phyloP scores from a whole-genome alignment of 2,329 filamentous ascomycete species.

The Colletotrichum euphorbiae region DNA sequence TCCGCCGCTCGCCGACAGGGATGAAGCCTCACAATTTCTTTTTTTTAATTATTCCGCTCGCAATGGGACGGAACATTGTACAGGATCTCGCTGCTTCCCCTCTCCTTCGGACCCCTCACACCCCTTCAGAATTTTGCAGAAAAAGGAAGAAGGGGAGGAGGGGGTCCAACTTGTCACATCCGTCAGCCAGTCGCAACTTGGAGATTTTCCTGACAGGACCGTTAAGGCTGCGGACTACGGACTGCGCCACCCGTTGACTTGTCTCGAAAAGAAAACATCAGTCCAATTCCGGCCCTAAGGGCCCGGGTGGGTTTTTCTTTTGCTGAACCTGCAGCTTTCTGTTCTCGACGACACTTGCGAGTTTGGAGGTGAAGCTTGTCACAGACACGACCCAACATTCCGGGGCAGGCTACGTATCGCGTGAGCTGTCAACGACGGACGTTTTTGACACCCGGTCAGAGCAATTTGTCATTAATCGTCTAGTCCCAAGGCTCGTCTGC shows the following conservation, averaged over 20 bases:
- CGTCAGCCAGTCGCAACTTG: conserved; percentile 38
- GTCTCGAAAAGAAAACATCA: conserved; percentile 36
- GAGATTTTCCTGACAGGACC: conserved; percentile 30
- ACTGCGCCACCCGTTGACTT: conserved; percentile 34
- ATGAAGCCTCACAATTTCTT: conserved; percentile 12
- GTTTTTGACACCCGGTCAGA: conserved; percentile 32
- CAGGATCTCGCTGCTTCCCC: conserved; percentile 31
- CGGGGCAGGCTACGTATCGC: neutral
- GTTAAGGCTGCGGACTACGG: conserved; percentile 24
- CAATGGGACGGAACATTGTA: conserved; percentile 27
- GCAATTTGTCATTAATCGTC: conserved; percentile 25
- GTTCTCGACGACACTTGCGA: conserved; percentile 38
- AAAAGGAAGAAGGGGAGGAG: neutral
- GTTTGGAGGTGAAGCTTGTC: conserved; percentile 38
- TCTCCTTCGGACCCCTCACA: conserved; percentile 13
- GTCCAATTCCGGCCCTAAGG: conserved; percentile 16
- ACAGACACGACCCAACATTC: conserved; percentile 18
- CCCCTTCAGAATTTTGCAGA: conserved; percentile 28
- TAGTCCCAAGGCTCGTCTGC: conserved; percentile 26
- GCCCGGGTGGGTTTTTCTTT: conserved; percentile 5
- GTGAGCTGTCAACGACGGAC: conserved; percentile 29
- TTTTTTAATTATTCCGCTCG: neutral
- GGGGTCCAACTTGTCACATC: conserved; percentile 35
- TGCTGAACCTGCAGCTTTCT: conserved; percentile 30
- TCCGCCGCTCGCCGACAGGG: conserved; percentile 12